phyloP scores from a whole-genome alignment of 1,284 basidiomycete species.

The Pterulicium gracile region DNA sequence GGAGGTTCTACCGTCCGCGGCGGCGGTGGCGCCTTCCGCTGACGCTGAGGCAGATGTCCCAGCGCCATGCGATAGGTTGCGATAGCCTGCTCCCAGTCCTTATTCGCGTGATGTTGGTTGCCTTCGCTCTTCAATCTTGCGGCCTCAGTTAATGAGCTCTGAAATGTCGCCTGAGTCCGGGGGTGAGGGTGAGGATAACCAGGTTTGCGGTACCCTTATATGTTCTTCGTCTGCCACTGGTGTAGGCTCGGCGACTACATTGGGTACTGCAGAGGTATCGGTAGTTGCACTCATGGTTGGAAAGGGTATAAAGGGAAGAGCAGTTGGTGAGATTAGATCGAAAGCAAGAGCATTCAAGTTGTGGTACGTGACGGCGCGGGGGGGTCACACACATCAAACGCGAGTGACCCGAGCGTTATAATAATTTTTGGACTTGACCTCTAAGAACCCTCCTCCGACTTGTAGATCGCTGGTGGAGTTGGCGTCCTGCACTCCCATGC shows the following conservation, averaged over 20 bases:
- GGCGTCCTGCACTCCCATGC: not conserved
- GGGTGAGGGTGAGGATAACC: not conserved
- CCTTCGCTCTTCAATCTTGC: conserved; percentile 52
- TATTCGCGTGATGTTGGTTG: conserved; percentile 38
- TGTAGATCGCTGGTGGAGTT: too few relatives aligned
- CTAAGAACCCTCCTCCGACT: too few relatives aligned
- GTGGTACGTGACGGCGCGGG: too few relatives aligned
- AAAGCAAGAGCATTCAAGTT: too few relatives aligned
- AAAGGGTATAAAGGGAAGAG: too few relatives aligned
- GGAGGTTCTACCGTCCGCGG: conserved; percentile 13
- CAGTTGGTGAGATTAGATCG: too few relatives aligned
- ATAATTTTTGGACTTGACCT: too few relatives aligned
- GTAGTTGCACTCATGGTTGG: too few relatives aligned
- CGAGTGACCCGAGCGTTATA: too few relatives aligned
- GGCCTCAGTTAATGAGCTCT: conserved; percentile 21
- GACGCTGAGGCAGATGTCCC: conserved; percentile 36
- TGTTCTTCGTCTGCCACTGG: not conserved
- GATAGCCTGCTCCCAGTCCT: conserved; percentile 57
- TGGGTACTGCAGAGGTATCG: too few relatives aligned
- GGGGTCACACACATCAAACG: too few relatives aligned
- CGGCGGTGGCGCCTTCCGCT: conserved; percentile 11
- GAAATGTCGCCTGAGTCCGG: not conserved
- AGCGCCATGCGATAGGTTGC: conserved; percentile 51
- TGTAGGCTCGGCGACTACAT: not conserved
- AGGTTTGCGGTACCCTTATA: not conserved